Base-by-base conservation (phyloP, 208 protist species). In the Trypanosoma platydactyli region DNA sequence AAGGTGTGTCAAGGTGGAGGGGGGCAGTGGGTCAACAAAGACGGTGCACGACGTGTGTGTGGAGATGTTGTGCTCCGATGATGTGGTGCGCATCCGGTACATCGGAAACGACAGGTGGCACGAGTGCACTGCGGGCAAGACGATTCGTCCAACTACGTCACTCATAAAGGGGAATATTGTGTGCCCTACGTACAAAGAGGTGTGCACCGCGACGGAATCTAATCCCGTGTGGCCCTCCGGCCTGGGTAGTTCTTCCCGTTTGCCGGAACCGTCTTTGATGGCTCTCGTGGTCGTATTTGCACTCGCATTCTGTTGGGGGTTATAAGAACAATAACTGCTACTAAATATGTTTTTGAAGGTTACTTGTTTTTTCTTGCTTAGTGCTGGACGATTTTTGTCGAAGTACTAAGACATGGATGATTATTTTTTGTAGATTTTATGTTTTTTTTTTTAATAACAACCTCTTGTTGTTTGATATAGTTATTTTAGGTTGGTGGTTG, bases 81-180 rank as follows among this genome's bases (percentile, higher is more conserved):
- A 24, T 3, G 6, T 1, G 20, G 51, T 68, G 29, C 20, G 12
- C 2, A 1, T 68, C 4, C 49, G 63, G n/a, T 57, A 60, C 30
- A 22, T 38, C 5, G 51, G 49, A 3, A 40, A 59, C 45, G 52
- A 59, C 3, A 22, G 7, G 22, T 68, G 50, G 51, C 38, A 68
- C 48, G 5, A 6, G 35, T 68, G 63, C 33, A 49, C 63, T 30
- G 38, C 15, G 30, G 63, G 63, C 16, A 33, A 5, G 13, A 16
- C 3, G 6, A 50, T 68, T 25, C 29, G 3, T 27, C 33, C 41
- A 52, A 59, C 1, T 5, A 12, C 20, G 15, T 11, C 41, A 7
- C 59, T 68, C 40, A 30, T 38, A 6, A 35, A 1, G 35, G 63
- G 63, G 5, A 40, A 25, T 5, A 68, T 68, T 59, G 24, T 68